These are phyloP conservation scores for Tylopilus sp. DNA, from an alignment of 1,284 basidiomycete species.

Conservation along the genomic window DNA sequence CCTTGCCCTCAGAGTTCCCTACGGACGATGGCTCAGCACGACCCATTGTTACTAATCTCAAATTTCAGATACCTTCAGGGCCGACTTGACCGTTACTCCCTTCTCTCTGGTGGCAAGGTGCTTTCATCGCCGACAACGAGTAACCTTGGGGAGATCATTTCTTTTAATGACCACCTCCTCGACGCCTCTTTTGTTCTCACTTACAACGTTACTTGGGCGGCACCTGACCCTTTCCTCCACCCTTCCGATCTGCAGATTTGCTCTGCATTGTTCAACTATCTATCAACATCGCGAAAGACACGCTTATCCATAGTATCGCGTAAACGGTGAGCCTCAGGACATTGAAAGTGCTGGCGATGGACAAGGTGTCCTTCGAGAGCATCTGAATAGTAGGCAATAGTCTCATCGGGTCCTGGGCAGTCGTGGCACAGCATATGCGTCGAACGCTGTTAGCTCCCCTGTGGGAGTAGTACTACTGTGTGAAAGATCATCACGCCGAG, in stretches of 20 bases:
- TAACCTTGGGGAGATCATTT: slow-evolving; percentile 51
- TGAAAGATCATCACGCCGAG: too few relatives aligned
- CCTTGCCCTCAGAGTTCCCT: slow-evolving; percentile 83
- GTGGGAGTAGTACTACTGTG: too few relatives aligned
- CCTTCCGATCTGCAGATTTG: slow-evolving; percentile 81
- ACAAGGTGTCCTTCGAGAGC: too few relatives aligned
- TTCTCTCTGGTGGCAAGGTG: slow-evolving; percentile 60
- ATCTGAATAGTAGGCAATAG: too few relatives aligned
- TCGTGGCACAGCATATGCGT: too few relatives aligned
- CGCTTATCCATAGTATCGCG: slow-evolving; percentile 79
- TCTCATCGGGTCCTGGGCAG: too few relatives aligned
- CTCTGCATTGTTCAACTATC: slow-evolving; percentile 82
- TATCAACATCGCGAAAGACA: slow-evolving; percentile 87
- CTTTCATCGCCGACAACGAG: slow-evolving; percentile 45
- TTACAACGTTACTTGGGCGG: slow-evolving; percentile 85
- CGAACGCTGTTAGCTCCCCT: too few relatives aligned
- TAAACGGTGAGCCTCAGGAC: too few relatives aligned
- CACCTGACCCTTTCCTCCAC: slow-evolving; percentile 90
- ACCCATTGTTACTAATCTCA: slow-evolving; percentile 75
- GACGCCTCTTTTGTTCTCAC: slow-evolving; percentile 81
- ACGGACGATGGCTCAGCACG: slow-evolving; percentile 87
- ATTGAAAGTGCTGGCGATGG: too few relatives aligned
- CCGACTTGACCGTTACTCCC: slow-evolving; percentile 84
- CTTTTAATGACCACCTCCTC: slow-evolving; percentile 81
- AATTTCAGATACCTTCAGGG: slow-evolving; percentile 81